phyloP scores from a whole-genome alignment of 495 filamentous ascomycete species.

The Aspergillus heteromorphus region DNA sequence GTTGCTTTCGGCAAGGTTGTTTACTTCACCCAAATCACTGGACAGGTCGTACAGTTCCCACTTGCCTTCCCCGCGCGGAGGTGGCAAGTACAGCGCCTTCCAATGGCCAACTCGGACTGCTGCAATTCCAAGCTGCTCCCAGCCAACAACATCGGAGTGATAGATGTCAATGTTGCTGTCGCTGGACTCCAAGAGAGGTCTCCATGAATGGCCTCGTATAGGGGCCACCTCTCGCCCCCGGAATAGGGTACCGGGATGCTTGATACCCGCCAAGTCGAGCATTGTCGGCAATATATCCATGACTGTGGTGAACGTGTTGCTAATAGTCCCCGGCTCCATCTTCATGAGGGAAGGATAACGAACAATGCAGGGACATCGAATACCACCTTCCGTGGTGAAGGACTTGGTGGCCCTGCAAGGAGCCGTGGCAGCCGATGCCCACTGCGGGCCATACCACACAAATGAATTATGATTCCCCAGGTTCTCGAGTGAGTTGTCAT shows the following conservation, averaged over 20 bases:
- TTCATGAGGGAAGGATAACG: neutral
- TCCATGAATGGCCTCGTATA: neutral
- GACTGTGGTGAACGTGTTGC: neutral
- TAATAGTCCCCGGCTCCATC: neutral
- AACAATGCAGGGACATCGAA: conserved; percentile 44
- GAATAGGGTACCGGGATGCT: neutral
- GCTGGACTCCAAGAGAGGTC: neutral
- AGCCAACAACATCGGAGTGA: neutral
- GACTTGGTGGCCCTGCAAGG: conserved; percentile 47
- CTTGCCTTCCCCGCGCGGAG: conserved; percentile 2
- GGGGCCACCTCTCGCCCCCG: neutral
- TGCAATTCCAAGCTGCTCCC: neutral
- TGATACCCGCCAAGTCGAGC: neutral
- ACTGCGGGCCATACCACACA: conserved; percentile 50
- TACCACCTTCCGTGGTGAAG: conserved; percentile 49
- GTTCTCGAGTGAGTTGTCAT: conserved; percentile 49
- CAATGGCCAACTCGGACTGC: neutral
- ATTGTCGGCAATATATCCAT: neutral
- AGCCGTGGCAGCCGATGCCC: conserved; percentile 53
- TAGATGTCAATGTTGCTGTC: neutral
- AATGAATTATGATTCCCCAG: conserved; percentile 46
- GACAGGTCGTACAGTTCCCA: neutral
- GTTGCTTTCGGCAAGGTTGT: neutral
- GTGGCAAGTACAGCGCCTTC: neutral
- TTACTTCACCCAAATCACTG: neutral